Evolutionary conservation across 352 stramenopile species (phyloP).

Genomic region (Phytophthora sojae): DNA sequence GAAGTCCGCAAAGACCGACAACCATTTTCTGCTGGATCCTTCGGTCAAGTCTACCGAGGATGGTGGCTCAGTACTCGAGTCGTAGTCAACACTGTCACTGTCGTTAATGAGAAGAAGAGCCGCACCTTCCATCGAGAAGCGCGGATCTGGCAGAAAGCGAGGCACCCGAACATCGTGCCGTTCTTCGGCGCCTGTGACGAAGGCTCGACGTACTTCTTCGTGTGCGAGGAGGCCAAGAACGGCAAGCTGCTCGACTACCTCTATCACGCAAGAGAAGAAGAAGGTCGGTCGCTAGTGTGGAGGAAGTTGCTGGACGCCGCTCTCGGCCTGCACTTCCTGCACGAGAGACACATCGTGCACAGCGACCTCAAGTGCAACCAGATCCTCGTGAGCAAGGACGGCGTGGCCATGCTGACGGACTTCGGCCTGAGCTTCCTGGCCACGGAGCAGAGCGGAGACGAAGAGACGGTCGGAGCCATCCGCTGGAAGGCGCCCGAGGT

Average conservation of each 20-base stretch:
- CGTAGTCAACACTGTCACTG: slow-evolving; percentile 22
- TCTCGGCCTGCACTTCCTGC: slow-evolving; percentile 26
- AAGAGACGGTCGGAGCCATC: slow-evolving; percentile 22
- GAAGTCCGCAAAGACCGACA: slow-evolving; percentile 22
- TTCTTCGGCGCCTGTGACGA: slow-evolving; percentile 35
- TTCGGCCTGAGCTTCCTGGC: slow-evolving; percentile 29
- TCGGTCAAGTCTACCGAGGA: slow-evolving; percentile 26
- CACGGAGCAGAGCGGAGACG: slow-evolving; percentile 14
- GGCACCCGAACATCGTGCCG: slow-evolving; percentile 31
- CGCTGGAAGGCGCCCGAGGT: slow-evolving; percentile 28
- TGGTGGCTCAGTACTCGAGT: slow-evolving; percentile 32
- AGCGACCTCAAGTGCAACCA: slow-evolving; percentile 33
- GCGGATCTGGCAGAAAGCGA: slow-evolving; percentile 20
- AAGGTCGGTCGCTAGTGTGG: slow-evolving; percentile 21
- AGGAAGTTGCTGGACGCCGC: slow-evolving; percentile 24
- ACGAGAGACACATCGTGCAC: slow-evolving; percentile 27
- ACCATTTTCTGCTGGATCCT: slow-evolving; percentile 22
- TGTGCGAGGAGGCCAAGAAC: slow-evolving; percentile 33
- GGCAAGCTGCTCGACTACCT: slow-evolving; percentile 27
- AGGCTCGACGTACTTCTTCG: slow-evolving; percentile 30
- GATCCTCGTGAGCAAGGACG: slow-evolving; percentile 31
- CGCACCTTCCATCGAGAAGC: slow-evolving; percentile 27
- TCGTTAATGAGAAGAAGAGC: slow-evolving; percentile 21
- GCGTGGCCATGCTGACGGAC: slow-evolving; percentile 29
- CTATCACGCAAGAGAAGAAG: slow-evolving; percentile 14